Evolutionary conservation across 805 yeast genomes (phyloP), one percentile per base, ranked within the genome.

Genomic region (Cyberlindnera veronae): DNA sequence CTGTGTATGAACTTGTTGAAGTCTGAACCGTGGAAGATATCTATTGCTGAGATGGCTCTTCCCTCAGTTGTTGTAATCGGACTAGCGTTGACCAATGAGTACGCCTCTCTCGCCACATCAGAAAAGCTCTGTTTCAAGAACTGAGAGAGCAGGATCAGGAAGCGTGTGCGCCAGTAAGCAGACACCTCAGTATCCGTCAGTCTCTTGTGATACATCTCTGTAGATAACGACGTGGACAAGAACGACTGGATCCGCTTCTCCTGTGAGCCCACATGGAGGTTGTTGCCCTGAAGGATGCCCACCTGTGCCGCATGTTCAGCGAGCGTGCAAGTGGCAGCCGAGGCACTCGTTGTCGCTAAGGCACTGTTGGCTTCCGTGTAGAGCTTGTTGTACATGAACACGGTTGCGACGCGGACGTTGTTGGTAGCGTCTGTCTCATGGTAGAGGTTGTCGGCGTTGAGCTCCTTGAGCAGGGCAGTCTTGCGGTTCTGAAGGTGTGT

Each of bases 121-220:
- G 39, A 32, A 35, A 41, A 61, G 21, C 50, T 42, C 13, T 47
- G 44, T 21, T 48, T 47, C 13, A 57, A 39, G 32, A 60, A 61
- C 12, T 53, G 34, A 2, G 58, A 50, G 44, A 53, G 48, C 5
- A 61, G 18, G 2, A 56, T 43, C 10, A 51, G 38, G 30, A 51
- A 49, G 17, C 52, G 51, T 5, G 58, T 49, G 39, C 55, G 51
- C 57, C 58, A 60, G 37, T 46, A 58, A 2, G 60, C 44, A 10
- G 34, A 28, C 7, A 53, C 47, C 37, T 60, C 64, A 2, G 26
- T 19, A 1, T 39, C 44, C 1, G 57, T 57, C 11, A 55, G 28
- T 42, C 55, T 48, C 29, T 57, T 54, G 15, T 38, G 12, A 15
- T 54, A 57, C 9, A 51, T 17, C 23, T 57, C 60, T 35, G 48